These are phyloP conservation scores for Helminthosporium solani DNA, from an alignment of 2,329 filamentous ascomycete species.

Conservation along the genomic window DNA sequence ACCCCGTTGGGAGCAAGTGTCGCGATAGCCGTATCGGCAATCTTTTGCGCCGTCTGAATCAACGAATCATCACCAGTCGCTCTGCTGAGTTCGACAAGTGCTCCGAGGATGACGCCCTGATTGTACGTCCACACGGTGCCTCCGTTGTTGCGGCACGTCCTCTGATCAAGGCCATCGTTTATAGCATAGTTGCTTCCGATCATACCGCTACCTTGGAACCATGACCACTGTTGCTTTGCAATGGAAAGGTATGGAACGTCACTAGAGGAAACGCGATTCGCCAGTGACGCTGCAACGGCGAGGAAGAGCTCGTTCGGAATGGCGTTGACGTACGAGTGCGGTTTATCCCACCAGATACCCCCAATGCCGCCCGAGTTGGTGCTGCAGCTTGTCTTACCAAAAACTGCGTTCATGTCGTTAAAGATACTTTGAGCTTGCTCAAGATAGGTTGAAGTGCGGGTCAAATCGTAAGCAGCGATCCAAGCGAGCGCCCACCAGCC, in stretches of 20 bases:
- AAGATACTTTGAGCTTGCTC: slow-evolving; percentile 56
- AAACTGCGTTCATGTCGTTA: slow-evolving; percentile 56
- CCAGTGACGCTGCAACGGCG: slow-evolving; percentile 55
- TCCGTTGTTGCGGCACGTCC: slow-evolving; percentile 55
- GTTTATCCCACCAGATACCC: slow-evolving; percentile 60
- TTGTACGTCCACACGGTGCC: slow-evolving; percentile 58
- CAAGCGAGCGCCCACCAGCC: slow-evolving; percentile 65
- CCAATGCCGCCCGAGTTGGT: slow-evolving; percentile 48
- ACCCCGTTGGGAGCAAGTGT: slow-evolving; percentile 32
- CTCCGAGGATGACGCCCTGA: slow-evolving; percentile 60
- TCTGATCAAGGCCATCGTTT: slow-evolving; percentile 55
- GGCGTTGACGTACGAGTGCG: slow-evolving; percentile 54
- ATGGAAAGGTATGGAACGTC: slow-evolving; percentile 48
- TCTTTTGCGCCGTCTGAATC: slow-evolving; percentile 20
- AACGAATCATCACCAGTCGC: slow-evolving; percentile 41
- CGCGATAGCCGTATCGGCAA: slow-evolving; percentile 30
- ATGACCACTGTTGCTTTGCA: slow-evolving; percentile 55
- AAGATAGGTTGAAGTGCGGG: slow-evolving; percentile 54
- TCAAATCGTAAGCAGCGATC: slow-evolving; percentile 59
- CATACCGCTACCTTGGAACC: slow-evolving; percentile 54
- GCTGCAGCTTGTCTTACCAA: slow-evolving; percentile 45
- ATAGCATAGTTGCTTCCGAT: slow-evolving; percentile 54
- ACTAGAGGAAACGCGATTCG: slow-evolving; percentile 48
- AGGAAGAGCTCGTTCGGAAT: slow-evolving; percentile 62
- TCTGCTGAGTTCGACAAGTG: slow-evolving; percentile 54